phyloP scores from a whole-genome alignment of 2,329 filamentous ascomycete species.

The Talaromyces islandicus region DNA sequence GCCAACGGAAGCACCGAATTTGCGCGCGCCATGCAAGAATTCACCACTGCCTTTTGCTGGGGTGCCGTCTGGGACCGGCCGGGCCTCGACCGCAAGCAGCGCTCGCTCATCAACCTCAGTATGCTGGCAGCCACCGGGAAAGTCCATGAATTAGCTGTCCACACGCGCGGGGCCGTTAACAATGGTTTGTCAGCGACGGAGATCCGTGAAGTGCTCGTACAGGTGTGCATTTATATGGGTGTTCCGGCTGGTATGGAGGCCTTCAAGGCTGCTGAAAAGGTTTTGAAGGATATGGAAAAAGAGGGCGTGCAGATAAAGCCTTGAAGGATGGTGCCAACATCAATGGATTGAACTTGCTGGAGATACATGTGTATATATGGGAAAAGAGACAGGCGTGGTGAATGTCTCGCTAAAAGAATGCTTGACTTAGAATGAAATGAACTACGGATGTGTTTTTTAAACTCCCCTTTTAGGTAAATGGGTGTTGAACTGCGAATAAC shows the following conservation, averaged over 20 bases:
- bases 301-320: too few species aligned
- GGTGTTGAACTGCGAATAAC: too few species aligned
- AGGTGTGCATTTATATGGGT: conserved; percentile 11
- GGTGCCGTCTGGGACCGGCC: conserved; percentile 10
- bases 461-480: too few species aligned
- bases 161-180: conserved; percentile 7
- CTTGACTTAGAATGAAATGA: too few species aligned
- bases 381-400: too few species aligned
- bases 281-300: too few species aligned
- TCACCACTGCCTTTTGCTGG: conserved; percentile 12
- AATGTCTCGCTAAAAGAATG: too few species aligned
- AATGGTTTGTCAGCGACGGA: conserved; percentile 6
- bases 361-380: too few species aligned
- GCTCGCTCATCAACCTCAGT: conserved; percentile 6
- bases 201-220: conserved; percentile 11
- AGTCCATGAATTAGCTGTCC: conserved; percentile 8
- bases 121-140: conserved; percentile 9
- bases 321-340: too few species aligned
- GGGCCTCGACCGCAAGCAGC: conserved; percentile 8
- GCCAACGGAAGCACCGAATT: conserved; percentile 18
- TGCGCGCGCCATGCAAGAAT: conserved; percentile 17
- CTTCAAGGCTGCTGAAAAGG: neutral
- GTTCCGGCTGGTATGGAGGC: conserved; percentile 11
- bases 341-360: too few species aligned
- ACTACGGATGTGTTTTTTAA: too few species aligned